phyloP scores from a whole-genome alignment of 169 alveolate genomes.

The Eimeria praecox region DNA sequence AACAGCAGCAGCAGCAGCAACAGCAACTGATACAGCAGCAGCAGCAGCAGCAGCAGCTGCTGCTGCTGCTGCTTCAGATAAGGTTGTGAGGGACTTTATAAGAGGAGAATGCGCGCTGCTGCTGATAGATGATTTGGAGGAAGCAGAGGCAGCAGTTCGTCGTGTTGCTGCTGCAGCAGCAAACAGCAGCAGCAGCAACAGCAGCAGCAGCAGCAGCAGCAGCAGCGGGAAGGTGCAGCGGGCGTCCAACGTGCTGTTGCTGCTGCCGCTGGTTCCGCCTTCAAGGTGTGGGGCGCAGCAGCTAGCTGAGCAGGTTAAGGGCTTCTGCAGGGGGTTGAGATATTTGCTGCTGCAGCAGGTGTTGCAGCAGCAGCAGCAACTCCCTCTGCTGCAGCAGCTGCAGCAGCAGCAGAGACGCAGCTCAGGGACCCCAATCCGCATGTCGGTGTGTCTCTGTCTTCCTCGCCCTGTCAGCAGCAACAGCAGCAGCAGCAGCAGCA shows the following conservation, averaged over 20 bases:
- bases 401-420: conserved; percentile 39
- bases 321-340: background rate
- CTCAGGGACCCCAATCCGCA: background rate
- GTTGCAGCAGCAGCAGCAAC: conserved; percentile 27
- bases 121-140: conserved; percentile 1
- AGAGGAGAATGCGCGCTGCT: conserved; percentile 5
- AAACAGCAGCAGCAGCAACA: conserved; percentile 10
- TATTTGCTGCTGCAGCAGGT: conserved; percentile 10
- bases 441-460: conserved; percentile 8
- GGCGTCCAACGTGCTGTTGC: conserved; percentile 34
- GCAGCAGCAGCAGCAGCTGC: conserved; percentile 12
- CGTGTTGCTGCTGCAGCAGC: background rate
- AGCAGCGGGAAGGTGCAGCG: conserved; percentile 21
- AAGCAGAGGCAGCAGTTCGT: conserved; percentile 24
- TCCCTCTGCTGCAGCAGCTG: conserved; percentile 8
- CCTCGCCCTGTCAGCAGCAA: conserved; percentile 20
- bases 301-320: background rate
- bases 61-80: conserved; percentile 42
- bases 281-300: conserved; percentile 20
- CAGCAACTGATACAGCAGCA: background rate
- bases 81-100: background rate
- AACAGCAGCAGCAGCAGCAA: background rate
- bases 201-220: conserved; percentile 11
- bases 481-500: conserved; percentile 34
- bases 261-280: conserved; percentile 47